phyloP scores from a whole-genome alignment of 345 rosid species.

The Salix purpurea region DNA sequence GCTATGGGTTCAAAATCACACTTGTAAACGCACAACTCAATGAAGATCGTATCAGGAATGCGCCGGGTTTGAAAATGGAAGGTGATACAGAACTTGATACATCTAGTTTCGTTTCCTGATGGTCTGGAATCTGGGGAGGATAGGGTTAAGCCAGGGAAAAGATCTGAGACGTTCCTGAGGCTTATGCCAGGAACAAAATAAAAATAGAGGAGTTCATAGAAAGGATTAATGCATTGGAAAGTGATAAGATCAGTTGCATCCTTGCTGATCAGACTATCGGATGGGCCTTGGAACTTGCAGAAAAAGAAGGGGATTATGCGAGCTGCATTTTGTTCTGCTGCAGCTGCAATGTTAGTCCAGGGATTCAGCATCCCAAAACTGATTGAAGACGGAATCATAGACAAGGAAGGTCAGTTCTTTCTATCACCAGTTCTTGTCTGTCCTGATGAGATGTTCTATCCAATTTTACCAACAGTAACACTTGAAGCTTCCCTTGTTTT shows the following conservation, averaged over 20 bases:
- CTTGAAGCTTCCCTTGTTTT: too few relatives aligned
- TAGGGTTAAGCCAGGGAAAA: background rate
- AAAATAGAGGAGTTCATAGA: constrained; percentile 1
- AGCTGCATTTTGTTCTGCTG: constrained; percentile 12
- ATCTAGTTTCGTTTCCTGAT: constrained; percentile 10
- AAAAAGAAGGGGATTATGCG: constrained; percentile 15
- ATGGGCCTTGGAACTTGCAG: constrained; percentile 32
- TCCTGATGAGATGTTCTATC: background rate
- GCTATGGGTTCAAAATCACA: constrained; percentile 14
- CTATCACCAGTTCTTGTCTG: background rate
- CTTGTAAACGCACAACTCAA: constrained; percentile 9
- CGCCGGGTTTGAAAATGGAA: background rate
- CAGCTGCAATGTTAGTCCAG: constrained; percentile 1
- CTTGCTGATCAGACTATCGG: constrained; percentile 19
- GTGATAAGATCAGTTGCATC: constrained; percentile 25
- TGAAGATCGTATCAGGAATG: constrained; percentile 1
- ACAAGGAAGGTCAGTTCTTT: background rate
- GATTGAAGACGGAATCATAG: background rate
- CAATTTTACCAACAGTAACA: background rate
- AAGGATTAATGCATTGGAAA: background rate
- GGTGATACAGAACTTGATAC: background rate
- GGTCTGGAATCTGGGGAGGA: constrained; percentile 5
- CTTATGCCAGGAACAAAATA: background rate
- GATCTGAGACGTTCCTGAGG: background rate
- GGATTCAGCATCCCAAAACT: background rate